Percentiles rank a stretch among this genome's conserved stretches.
Conservation (phyloP, 805 yeast species). For the Cyberlindnera americana region DNA sequence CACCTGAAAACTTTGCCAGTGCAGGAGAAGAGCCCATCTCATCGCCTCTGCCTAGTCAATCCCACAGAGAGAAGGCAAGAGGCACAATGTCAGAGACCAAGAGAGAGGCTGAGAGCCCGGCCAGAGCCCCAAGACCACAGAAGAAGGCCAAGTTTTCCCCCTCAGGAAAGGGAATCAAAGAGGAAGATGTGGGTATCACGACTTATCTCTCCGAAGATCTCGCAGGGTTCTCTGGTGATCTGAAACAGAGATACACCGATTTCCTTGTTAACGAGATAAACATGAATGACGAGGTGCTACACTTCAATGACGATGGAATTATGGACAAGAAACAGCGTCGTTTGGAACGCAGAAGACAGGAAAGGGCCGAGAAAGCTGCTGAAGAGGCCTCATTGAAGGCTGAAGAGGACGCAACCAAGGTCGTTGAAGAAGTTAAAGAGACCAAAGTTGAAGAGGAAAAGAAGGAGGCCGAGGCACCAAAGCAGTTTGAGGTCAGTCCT, state of each 20-base stretch:
- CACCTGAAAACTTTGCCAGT: conserved; percentile 13
- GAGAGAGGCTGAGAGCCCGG: conserved; percentile 22
- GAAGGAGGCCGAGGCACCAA: conserved; percentile 9
- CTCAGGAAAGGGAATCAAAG: conserved; percentile 47
- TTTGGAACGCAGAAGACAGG: conserved; percentile 32
- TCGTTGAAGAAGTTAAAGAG: too few relatives aligned
- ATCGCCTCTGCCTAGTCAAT: neutral
- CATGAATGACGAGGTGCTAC: conserved; percentile 64
- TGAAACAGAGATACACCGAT: conserved; percentile 90
- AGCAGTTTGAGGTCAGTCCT: conserved; percentile 40
- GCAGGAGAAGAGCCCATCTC: conserved; percentile 3
- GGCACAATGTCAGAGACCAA: conserved; percentile 18
- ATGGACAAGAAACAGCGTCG: conserved; percentile 47
- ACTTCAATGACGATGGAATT: conserved; percentile 71
- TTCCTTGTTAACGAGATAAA: conserved; percentile 90
- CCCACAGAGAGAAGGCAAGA: too few relatives aligned
- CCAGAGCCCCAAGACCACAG: conserved; percentile 12
- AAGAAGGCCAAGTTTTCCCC: conserved; percentile 22
- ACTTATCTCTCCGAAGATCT: conserved; percentile 52
- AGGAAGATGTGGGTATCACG: conserved; percentile 84
- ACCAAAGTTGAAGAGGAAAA: neutral
- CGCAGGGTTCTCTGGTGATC: conserved; percentile 69
- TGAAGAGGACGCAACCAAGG: conserved; percentile 3
- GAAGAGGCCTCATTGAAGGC: neutral
- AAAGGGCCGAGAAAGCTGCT: conserved; percentile 18